Conservation (phyloP, 345 rosid species). For the Eutrema heterophyllum region DNA sequence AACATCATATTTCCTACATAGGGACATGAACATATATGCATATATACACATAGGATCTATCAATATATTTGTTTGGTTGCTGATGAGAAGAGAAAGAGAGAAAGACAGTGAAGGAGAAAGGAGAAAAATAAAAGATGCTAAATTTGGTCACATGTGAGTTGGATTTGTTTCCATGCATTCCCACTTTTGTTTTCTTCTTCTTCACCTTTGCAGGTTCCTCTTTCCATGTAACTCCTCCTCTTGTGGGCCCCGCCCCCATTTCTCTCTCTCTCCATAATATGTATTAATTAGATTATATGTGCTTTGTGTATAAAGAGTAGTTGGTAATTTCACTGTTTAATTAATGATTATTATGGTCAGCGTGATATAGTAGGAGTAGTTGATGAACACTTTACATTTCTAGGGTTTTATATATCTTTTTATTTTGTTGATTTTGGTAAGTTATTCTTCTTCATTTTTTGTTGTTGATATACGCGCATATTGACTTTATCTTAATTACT, state of each 20-base stretch:
- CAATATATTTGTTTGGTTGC: slow-evolving; percentile 32
- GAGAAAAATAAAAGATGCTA: slow-evolving; percentile 33
- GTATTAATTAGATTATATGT: not conserved
- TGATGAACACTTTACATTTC: slow-evolving; percentile 27
- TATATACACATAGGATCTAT: slow-evolving; percentile 33
- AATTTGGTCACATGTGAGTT: slow-evolving; percentile 40
- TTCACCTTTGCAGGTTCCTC: slow-evolving; percentile 34
- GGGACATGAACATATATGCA: slow-evolving; percentile 28
- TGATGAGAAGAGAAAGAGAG: slow-evolving; percentile 27
- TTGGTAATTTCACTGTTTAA: slow-evolving; percentile 19
- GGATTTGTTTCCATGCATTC: slow-evolving; percentile 39
- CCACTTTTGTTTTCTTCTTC: slow-evolving; percentile 34
- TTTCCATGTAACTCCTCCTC: slow-evolving; percentile 36
- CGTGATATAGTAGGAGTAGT: slow-evolving; percentile 25
- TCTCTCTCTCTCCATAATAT: not conserved
- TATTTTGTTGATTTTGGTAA: not conserved
- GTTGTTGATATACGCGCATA: not conserved
- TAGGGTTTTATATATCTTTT: not conserved
- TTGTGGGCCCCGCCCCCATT: slow-evolving; percentile 3
- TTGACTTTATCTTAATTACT: not conserved
- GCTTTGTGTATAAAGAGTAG: slow-evolving; percentile 12
- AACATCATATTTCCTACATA: slow-evolving; percentile 27
- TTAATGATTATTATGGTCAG: slow-evolving; percentile 14
- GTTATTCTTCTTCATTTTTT: not conserved
- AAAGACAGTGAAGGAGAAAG: slow-evolving; percentile 26